Evolutionary conservation across 1,139 yeast genomes (phyloP).

Genomic region (Saccharomyces hybrid): DNA sequence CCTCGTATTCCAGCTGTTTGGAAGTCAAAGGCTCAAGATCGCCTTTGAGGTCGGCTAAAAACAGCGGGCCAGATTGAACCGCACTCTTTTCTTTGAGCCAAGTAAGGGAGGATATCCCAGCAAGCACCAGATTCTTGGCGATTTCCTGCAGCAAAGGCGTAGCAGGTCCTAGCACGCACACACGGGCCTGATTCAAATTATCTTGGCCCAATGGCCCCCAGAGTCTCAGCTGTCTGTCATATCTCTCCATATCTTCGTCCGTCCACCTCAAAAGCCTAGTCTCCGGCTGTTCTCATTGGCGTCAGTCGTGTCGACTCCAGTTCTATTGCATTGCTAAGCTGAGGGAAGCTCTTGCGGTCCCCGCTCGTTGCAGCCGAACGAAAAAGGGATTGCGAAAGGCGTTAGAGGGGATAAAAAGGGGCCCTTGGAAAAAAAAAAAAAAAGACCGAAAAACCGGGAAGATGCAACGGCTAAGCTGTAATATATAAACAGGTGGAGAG

Average conservation of each 20-base stretch:
- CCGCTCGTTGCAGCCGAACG: neutral
- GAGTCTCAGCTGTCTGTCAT: slow-evolving; percentile 81
- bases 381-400: slow-evolving; percentile 1
- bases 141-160: slow-evolving; percentile 55
- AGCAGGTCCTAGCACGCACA: slow-evolving; percentile 57
- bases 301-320: neutral
- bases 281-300: neutral
- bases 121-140: slow-evolving; percentile 69
- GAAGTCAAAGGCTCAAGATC: neutral
- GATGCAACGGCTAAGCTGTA: neutral
- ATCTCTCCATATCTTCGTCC: slow-evolving; percentile 33
- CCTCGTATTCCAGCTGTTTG: neutral
- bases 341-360: neutral
- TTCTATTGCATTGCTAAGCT: neutral
- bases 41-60: neutral
- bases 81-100: slow-evolving; percentile 33
- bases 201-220: slow-evolving; percentile 82
- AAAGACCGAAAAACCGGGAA: neutral
- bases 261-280: neutral
- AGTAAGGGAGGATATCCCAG: slow-evolving; percentile 68
- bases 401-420: slow-evolving; percentile 1
- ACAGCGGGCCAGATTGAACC: neutral
- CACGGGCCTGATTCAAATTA: slow-evolving; percentile 48
- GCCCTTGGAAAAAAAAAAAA: neutral
- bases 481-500: neutral